These are phyloP conservation scores for Candida saitoana DNA, from an alignment of 805 yeast species.

Conservation along the genomic window DNA sequence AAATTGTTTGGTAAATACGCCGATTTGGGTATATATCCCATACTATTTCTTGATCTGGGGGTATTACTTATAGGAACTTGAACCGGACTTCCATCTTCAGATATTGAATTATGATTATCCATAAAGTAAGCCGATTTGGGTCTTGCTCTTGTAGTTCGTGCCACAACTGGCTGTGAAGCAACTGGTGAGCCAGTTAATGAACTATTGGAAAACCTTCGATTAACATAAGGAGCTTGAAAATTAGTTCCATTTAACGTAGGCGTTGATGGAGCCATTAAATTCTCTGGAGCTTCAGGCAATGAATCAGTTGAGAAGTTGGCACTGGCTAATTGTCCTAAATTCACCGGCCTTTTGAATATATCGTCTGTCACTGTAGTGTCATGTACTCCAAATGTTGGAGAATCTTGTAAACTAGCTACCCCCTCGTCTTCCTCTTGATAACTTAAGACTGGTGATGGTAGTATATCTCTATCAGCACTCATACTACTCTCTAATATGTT, in stretches of 20 bases:
- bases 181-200: constrained; percentile 21
- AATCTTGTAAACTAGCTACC: no score
- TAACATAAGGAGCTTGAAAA: constrained; percentile 4
- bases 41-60: constrained; percentile 19
- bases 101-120: constrained; percentile 25
- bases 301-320: constrained; percentile 41
- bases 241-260: constrained; percentile 5
- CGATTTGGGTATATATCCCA: constrained; percentile 13
- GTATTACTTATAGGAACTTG: constrained; percentile 15
- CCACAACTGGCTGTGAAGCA: constrained; percentile 9
- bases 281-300: constrained; percentile 10
- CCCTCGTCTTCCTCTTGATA: background rate
- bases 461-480: background rate
- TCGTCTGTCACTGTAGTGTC: background rate
- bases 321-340: constrained; percentile 29
- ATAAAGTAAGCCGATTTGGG: constrained; percentile 36
- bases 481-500: constrained; percentile 1
- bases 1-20: constrained; percentile 9
- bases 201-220: constrained; percentile 18
- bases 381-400: constrained; percentile 1
- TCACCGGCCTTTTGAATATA: constrained; percentile 11
- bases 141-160: constrained; percentile 19
- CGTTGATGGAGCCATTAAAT: constrained; percentile 5
- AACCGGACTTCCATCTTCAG: constrained; percentile 23
- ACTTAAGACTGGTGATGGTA: background rate